These are phyloP conservation scores for Nemania bipapillata DNA, from an alignment of 2,329 filamentous ascomycete genomes.

Conservation along the genomic window DNA sequence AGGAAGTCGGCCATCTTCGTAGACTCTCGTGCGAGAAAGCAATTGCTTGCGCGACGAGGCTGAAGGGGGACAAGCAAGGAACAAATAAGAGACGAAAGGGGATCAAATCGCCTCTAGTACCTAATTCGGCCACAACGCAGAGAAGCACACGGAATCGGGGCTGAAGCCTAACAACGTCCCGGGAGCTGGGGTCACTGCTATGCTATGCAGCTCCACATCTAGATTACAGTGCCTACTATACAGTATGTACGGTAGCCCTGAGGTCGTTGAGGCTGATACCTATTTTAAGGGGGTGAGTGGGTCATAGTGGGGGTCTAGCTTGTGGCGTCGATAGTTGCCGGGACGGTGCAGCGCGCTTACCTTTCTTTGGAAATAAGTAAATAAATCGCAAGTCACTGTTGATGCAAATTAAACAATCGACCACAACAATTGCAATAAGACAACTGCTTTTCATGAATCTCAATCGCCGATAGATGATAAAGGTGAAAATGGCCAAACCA, in stretches of 20 bases:
- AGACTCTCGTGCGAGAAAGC: constrained; percentile 40
- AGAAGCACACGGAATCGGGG: constrained; percentile 27
- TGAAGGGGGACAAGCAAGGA: constrained; percentile 20
- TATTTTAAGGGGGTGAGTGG: constrained; percentile 9
- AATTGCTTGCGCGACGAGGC: constrained; percentile 40
- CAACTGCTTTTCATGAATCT: not conserved
- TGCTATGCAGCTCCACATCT: constrained; percentile 27
- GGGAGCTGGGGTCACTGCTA: constrained; percentile 37
- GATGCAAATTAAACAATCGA: not conserved
- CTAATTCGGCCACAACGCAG: constrained; percentile 23
- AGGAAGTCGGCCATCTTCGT: constrained; percentile 67
- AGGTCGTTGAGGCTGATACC: not conserved
- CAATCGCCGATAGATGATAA: not conserved
- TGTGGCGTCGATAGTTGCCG: constrained; percentile 14
- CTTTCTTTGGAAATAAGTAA: not conserved
- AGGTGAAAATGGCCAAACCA: constrained; percentile 59
- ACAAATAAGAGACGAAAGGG: constrained; percentile 25
- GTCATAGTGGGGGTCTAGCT: not conserved
- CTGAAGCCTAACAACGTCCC: constrained; percentile 24
- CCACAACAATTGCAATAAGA: not conserved
- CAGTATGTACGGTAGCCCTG: not conserved
- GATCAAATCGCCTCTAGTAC: constrained; percentile 26
- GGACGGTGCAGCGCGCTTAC: not conserved
- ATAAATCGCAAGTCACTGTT: not conserved
- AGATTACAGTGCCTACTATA: no score